Evolutionary conservation across 768 basidiomycete species (phyloP).

Genomic region (Leccinum boreale): DNA sequence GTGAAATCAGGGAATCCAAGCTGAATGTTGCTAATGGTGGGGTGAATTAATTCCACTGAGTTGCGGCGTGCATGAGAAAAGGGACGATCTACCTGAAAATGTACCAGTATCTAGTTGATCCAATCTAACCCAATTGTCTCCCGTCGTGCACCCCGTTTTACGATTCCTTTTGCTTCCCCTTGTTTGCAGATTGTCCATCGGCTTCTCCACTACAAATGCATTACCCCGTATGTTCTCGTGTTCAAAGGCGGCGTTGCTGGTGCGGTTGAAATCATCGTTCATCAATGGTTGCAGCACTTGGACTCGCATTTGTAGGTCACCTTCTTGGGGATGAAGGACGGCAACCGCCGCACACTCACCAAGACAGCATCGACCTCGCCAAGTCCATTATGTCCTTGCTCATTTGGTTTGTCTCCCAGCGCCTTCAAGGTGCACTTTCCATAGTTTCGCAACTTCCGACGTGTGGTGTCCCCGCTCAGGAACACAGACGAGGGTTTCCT

Average conservation of each 20-base stretch:
- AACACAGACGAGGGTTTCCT: slow-evolving; percentile 4
- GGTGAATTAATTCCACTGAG: slow-evolving; percentile 12
- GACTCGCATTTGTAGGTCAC: slow-evolving; percentile 5
- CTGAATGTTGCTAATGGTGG: slow-evolving; percentile 13
- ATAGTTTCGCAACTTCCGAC: slow-evolving; percentile 1
- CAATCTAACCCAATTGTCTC: not conserved
- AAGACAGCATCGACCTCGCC: slow-evolving; percentile 15
- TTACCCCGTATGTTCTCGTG: not conserved
- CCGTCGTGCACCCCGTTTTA: no score
- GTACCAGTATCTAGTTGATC: not conserved
- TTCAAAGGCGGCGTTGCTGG: slow-evolving; percentile 1
- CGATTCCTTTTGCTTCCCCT: not conserved
- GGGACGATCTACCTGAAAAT: not conserved
- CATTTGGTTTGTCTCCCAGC: slow-evolving; percentile 11
- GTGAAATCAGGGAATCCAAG: slow-evolving; percentile 12
- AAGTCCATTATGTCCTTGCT: slow-evolving; percentile 18
- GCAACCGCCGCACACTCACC: not conserved
- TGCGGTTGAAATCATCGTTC: slow-evolving; percentile 1
- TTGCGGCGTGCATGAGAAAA: not conserved
- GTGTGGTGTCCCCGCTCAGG: slow-evolving; percentile 7
- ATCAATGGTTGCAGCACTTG: not conserved
- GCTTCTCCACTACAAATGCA: not conserved
- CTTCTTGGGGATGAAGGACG: slow-evolving; percentile 5
- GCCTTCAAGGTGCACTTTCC: not conserved
- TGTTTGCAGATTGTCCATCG: not conserved